These are phyloP conservation scores for Curvularia lunata DNA, from an alignment of 2,329 filamentous ascomycete species.

Conservation along the genomic window DNA sequence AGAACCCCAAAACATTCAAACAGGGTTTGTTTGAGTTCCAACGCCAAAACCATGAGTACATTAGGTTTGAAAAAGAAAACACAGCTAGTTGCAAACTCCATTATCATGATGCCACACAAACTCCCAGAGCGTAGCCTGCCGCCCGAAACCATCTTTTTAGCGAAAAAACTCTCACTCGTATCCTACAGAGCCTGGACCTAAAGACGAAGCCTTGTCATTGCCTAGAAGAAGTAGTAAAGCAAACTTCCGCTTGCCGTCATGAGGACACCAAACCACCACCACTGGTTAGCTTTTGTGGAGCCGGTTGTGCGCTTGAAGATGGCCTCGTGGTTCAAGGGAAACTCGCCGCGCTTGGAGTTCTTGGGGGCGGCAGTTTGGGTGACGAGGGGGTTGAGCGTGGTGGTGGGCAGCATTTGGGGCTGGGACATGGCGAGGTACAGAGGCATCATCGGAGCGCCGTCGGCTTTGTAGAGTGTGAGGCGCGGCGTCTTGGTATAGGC, in stretches of 20 bases:
- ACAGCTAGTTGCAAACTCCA: not conserved
- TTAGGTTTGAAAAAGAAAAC: not conserved
- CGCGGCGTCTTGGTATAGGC: slow-evolving; percentile 66
- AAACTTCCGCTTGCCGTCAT: slow-evolving; percentile 57
- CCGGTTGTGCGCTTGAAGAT: slow-evolving; percentile 45
- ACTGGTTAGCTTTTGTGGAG: slow-evolving; percentile 51
- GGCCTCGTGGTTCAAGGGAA: slow-evolving; percentile 52
- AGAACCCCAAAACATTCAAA: not conserved
- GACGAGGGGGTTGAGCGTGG: slow-evolving; percentile 65
- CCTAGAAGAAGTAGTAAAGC: slow-evolving; percentile 55
- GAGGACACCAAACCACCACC: slow-evolving; percentile 60
- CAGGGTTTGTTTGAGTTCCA: not conserved
- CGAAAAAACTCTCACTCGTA: not conserved
- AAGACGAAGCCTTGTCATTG: not conserved
- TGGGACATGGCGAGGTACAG: slow-evolving; percentile 69
- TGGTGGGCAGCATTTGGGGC: slow-evolving; percentile 73
- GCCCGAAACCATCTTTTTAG: not conserved
- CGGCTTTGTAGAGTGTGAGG: slow-evolving; percentile 68
- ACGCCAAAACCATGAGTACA: not conserved
- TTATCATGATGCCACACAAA: not conserved
- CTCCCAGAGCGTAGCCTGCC: not conserved
- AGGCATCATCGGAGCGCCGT: slow-evolving; percentile 70
- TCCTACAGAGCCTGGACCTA: not conserved
- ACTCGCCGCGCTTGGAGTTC: slow-evolving; percentile 46
- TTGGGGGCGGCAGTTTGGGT: slow-evolving; percentile 45